A percentile compares a stretch with the other conserved stretches of the same genome.
Evolutionary conservation across 257 asterid genomes (phyloP).

Genomic region (Rhazya stricta): DNA sequence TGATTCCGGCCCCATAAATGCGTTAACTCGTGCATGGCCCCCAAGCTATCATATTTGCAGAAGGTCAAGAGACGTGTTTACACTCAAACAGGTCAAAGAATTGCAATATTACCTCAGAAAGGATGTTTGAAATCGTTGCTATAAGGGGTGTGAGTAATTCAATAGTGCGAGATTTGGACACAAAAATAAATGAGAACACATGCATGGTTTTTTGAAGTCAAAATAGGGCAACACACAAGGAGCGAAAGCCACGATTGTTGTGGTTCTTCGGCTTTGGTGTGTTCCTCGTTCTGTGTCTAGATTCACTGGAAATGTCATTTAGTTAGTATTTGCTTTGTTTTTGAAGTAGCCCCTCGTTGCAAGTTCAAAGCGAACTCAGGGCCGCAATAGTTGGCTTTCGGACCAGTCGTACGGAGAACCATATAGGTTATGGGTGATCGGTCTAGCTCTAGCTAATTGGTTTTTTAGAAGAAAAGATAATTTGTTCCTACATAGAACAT

Average conservation of each 20-base stretch:
- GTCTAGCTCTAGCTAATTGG: too few relatives aligned
- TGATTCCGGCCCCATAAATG: too few relatives aligned
- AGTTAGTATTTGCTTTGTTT: not conserved
- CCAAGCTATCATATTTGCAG: too few relatives aligned
- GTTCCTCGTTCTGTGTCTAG: slow-evolving; percentile 22
- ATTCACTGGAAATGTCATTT: slow-evolving; percentile 32
- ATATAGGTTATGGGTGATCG: too few relatives aligned
- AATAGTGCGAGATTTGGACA: not conserved
- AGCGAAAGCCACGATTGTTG: slow-evolving; percentile 27
- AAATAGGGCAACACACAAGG: slow-evolving; percentile 9
- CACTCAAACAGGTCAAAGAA: not conserved
- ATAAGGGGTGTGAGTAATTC: too few relatives aligned
- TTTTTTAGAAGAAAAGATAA: too few relatives aligned
- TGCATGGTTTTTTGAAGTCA: slow-evolving; percentile 26
- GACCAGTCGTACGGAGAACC: too few relatives aligned
- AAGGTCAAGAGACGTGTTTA: slow-evolving; percentile 6
- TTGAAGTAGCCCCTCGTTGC: not conserved
- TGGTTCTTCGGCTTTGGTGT: slow-evolving; percentile 3
- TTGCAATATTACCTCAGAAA: not conserved
- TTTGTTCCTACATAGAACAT: too few relatives aligned
- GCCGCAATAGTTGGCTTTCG: not conserved
- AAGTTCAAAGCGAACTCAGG: not conserved
- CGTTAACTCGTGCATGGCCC: too few relatives aligned
- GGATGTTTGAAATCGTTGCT: slow-evolving; percentile 12
- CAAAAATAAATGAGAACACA: slow-evolving; percentile 44